Conservation (phyloP, 1,284 basidiomycete genomes). For the Tilletia horrida region DNA sequence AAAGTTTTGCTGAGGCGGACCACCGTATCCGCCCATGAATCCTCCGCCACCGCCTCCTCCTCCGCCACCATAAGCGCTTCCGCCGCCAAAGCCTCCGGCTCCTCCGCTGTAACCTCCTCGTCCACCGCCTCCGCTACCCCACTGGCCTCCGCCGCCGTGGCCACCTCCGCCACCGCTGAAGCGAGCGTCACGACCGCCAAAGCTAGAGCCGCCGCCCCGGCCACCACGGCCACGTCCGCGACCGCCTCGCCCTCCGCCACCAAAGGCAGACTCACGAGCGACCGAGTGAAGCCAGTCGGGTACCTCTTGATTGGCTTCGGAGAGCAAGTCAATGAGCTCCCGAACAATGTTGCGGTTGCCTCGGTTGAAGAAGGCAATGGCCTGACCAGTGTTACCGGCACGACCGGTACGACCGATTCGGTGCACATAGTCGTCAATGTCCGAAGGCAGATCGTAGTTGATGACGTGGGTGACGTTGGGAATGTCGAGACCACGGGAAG, state of each 20-base stretch:
- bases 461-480: constrained; percentile 98
- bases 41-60: constrained; percentile 29
- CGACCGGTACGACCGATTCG: constrained; percentile 87
- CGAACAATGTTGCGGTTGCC: constrained; percentile 70
- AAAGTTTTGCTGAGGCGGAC: constrained; percentile 24
- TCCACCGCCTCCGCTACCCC: background rate
- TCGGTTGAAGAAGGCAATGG: constrained; percentile 63
- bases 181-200: constrained; percentile 53
- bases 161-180: constrained; percentile 38
- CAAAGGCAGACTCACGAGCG: constrained; percentile 75
- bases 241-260: constrained; percentile 62
- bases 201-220: constrained; percentile 56
- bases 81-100: constrained; percentile 38
- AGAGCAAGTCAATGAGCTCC: constrained; percentile 85
- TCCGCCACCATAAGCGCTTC: constrained; percentile 21
- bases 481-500: constrained; percentile 97
- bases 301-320: constrained; percentile 95
- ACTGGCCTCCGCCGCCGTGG: constrained; percentile 14
- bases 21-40: constrained; percentile 20
- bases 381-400: constrained; percentile 95
- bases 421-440: constrained; percentile 73
- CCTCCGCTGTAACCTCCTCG: constrained; percentile 35
- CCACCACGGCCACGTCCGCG: constrained; percentile 59
- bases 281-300: constrained; percentile 88
- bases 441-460: constrained; percentile 96